Evolutionary conservation across 805 yeast genomes (phyloP).

Genomic region (Candida silvicultrix): DNA sequence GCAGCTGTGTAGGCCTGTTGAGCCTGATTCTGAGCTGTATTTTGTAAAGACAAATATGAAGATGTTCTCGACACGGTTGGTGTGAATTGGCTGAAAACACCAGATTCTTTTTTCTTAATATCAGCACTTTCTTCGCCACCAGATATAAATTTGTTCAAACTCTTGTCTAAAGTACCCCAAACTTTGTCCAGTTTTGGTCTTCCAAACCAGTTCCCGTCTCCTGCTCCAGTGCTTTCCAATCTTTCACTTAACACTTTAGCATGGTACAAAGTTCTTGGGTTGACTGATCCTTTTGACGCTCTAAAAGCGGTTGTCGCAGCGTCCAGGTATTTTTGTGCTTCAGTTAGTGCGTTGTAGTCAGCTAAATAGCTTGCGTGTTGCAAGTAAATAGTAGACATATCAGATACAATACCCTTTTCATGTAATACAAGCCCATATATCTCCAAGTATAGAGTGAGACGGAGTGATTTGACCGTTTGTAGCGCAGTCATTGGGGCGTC

Average conservation of each 20-base stretch:
- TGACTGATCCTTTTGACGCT: constrained; percentile 29
- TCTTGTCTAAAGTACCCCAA: constrained; percentile 85
- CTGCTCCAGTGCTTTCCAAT: constrained; percentile 39
- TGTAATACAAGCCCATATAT: constrained; percentile 14
- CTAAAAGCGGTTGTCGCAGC: constrained; percentile 33
- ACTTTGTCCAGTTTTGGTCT: constrained; percentile 72
- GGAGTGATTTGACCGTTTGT: constrained; percentile 7
- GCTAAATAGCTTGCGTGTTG: constrained; percentile 63
- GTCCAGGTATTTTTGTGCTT: constrained; percentile 63
- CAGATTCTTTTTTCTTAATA: constrained; percentile 29
- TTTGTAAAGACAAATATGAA: constrained; percentile 16
- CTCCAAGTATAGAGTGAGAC: constrained; percentile 26
- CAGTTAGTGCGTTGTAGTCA: constrained; percentile 54
- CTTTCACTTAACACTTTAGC: constrained; percentile 37
- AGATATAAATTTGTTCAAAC: constrained; percentile 71
- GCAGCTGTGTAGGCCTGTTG: background rate
- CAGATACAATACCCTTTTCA: constrained; percentile 26
- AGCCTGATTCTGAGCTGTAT: constrained; percentile 1
- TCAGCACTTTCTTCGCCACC: constrained; percentile 62
- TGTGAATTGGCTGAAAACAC: constrained; percentile 65
- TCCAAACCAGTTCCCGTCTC: constrained; percentile 71
- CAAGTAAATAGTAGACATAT: constrained; percentile 53
- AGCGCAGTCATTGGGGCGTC: constrained; percentile 36
- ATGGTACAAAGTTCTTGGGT: constrained; percentile 26
- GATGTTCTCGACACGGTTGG: constrained; percentile 60